phyloP scores from a whole-genome alignment of 805 yeast genomes.

The Pichia ethanolica region DNA sequence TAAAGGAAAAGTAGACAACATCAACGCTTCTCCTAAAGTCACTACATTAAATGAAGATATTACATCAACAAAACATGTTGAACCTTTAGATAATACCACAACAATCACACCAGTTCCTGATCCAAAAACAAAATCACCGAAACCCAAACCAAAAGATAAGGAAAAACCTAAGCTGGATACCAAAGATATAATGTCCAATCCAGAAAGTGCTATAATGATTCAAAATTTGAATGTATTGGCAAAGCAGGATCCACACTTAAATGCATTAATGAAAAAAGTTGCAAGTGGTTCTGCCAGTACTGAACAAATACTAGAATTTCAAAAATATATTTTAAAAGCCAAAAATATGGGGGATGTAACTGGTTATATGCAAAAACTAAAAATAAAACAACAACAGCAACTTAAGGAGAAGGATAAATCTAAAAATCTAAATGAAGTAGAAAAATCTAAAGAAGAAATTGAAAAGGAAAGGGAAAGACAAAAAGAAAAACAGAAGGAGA shows the following conservation, averaged over 20 bases:
- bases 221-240: conserved; percentile 81
- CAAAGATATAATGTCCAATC: conserved; percentile 32
- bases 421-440: background rate
- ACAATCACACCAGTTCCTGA: too few species aligned
- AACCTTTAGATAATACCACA: too few species aligned
- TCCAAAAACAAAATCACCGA: too few species aligned
- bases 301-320: conserved; percentile 70
- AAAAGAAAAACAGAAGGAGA: background rate
- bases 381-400: conserved; percentile 9
- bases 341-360: conserved; percentile 54
- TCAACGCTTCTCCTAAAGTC: too few species aligned
- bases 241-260: conserved; percentile 57
- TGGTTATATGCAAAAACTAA: conserved; percentile 20
- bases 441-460: background rate
- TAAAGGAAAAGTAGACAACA: too few species aligned
- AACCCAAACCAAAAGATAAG: too few species aligned
- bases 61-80: too few species aligned
- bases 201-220: conserved; percentile 74
- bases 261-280: conserved; percentile 71
- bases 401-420: conserved; percentile 2
- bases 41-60: too few species aligned
- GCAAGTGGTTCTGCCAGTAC: conserved; percentile 75
- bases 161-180: conserved; percentile 11
- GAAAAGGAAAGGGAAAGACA: conserved; percentile 2
- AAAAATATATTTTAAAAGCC: conserved; percentile 72